These are phyloP conservation scores for Pichia cactophila DNA, from an alignment of 1,139 yeast species.

Conservation along the genomic window DNA sequence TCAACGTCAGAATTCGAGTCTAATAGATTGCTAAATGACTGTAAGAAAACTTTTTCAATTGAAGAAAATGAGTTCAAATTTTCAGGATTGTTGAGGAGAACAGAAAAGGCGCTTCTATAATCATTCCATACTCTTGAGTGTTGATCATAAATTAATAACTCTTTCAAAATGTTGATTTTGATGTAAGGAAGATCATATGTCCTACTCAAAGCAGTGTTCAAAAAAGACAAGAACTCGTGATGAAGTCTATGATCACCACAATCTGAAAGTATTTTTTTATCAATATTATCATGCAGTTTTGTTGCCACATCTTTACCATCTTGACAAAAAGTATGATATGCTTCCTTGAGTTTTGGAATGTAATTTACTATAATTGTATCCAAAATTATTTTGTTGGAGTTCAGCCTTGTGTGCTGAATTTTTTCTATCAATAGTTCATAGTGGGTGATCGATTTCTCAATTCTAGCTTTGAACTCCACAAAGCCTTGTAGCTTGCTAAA, in stretches of 20 bases:
- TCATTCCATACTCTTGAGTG: slow-evolving; percentile 15
- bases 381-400: background rate
- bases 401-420: slow-evolving; percentile 8
- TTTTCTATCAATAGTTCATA: slow-evolving; percentile 4
- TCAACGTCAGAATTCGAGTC: slow-evolving; percentile 2
- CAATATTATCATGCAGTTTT: slow-evolving; percentile 42
- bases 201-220: slow-evolving; percentile 3
- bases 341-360: slow-evolving; percentile 7
- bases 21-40: slow-evolving; percentile 13
- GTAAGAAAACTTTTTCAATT: slow-evolving; percentile 21
- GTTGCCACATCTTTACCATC: slow-evolving; percentile 13
- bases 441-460: slow-evolving; percentile 34
- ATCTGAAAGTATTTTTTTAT: slow-evolving; percentile 40
- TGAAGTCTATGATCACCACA: slow-evolving; percentile 31
- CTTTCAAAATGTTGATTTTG: slow-evolving; percentile 28
- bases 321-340: slow-evolving; percentile 1
- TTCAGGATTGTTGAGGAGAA: slow-evolving; percentile 1
- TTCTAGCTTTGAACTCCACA: slow-evolving; percentile 40
- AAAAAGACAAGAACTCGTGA: slow-evolving; percentile 1
- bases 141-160: slow-evolving; percentile 26
- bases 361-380: slow-evolving; percentile 1
- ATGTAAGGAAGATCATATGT: slow-evolving; percentile 16
- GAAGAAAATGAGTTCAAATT: slow-evolving; percentile 10
- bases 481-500: slow-evolving; percentile 60
- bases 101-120: slow-evolving; percentile 13